Conservation (phyloP, 352 stramenopile genomes). For the Globisporangium nodosum region DNA sequence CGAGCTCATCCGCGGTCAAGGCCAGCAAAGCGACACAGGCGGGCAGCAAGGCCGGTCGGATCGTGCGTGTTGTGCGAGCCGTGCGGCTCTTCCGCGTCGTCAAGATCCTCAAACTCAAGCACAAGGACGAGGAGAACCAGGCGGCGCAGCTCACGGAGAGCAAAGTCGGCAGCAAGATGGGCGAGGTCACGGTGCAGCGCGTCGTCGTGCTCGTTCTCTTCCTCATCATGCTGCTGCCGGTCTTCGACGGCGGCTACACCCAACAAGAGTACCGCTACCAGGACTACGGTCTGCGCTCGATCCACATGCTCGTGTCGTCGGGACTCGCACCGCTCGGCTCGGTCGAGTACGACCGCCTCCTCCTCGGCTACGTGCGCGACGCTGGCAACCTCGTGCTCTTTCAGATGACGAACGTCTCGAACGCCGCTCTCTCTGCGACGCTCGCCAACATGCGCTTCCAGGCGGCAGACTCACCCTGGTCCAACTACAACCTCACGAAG, state of each 20-base stretch:
- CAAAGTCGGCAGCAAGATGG: slow-evolving; percentile 87
- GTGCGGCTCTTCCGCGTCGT: slow-evolving; percentile 82
- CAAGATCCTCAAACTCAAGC: slow-evolving; percentile 85
- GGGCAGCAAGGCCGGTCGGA: slow-evolving; percentile 76
- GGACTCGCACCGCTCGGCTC: slow-evolving; percentile 30
- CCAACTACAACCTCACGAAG: slow-evolving; percentile 39
- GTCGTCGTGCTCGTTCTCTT: slow-evolving; percentile 89
- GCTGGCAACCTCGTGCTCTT: slow-evolving; percentile 48
- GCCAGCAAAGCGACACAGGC: slow-evolving; percentile 65
- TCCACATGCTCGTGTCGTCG: slow-evolving; percentile 61
- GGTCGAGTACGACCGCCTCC: slow-evolving; percentile 47
- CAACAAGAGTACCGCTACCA: slow-evolving; percentile 81
- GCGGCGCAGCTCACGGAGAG: slow-evolving; percentile 60
- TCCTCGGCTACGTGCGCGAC: slow-evolving; percentile 66
- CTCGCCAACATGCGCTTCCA: slow-evolving; percentile 50
- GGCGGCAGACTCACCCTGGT: slow-evolving; percentile 19
- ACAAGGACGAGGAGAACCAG: slow-evolving; percentile 43
- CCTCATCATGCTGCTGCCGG: slow-evolving; percentile 83
- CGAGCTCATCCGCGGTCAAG: slow-evolving; percentile 52
- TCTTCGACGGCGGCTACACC: slow-evolving; percentile 78
- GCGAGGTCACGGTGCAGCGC: slow-evolving; percentile 78
- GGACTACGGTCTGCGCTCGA: slow-evolving; percentile 74
- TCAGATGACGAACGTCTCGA: slow-evolving; percentile 51
- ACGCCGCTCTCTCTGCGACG: slow-evolving; percentile 21
- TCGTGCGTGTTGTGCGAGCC: slow-evolving; percentile 80